These are phyloP conservation scores for Mucor velutinosus DNA, from an alignment of 371 early-diverging fungal species.

Conservation along the genomic window DNA sequence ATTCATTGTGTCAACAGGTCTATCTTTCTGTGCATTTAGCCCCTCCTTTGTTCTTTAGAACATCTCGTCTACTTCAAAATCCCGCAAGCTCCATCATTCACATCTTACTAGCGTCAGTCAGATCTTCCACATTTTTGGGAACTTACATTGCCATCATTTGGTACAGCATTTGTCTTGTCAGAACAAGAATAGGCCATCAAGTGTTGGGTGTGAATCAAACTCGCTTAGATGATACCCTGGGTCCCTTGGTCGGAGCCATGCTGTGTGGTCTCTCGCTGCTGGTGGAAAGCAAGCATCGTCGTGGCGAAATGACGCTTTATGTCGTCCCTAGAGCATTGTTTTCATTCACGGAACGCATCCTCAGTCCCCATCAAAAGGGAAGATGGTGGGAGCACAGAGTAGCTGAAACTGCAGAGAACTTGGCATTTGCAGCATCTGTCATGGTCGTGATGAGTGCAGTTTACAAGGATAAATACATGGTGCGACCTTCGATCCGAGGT, in stretches of 20 bases:
- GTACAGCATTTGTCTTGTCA: conserved; percentile 60
- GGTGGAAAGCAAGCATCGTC: conserved; percentile 59
- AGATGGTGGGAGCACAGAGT: conserved; percentile 38
- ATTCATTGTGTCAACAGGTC: conserved; percentile 30
- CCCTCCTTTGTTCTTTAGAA: conserved; percentile 59
- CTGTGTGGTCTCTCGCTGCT: conserved; percentile 63
- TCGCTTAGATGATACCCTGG: conserved; percentile 45
- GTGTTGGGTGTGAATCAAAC: conserved; percentile 36
- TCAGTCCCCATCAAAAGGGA: conserved; percentile 42
- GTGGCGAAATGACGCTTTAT: conserved; percentile 70
- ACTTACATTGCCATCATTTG: conserved; percentile 62
- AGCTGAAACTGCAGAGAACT: conserved; percentile 34
- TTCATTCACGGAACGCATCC: conserved; percentile 53
- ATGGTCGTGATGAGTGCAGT: conserved; percentile 46
- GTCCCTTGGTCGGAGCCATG: conserved; percentile 58
- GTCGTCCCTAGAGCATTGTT: conserved; percentile 61
- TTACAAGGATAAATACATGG: conserved; percentile 45
- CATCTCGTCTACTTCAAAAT: conserved; percentile 35
- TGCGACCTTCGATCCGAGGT: conserved; percentile 54
- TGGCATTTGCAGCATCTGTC: conserved; percentile 46
- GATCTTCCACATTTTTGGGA: conserved; percentile 66
- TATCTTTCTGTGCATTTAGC: conserved; percentile 65
- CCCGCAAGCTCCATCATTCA: conserved; percentile 38
- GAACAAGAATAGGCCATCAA: conserved; percentile 56
- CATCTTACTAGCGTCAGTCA: conserved; percentile 48